Evolutionary conservation across 192 early-diverging fungal species (phyloP), one percentile per base, ranked within the genome.

Genomic region (Linnemannia elongata): DNA sequence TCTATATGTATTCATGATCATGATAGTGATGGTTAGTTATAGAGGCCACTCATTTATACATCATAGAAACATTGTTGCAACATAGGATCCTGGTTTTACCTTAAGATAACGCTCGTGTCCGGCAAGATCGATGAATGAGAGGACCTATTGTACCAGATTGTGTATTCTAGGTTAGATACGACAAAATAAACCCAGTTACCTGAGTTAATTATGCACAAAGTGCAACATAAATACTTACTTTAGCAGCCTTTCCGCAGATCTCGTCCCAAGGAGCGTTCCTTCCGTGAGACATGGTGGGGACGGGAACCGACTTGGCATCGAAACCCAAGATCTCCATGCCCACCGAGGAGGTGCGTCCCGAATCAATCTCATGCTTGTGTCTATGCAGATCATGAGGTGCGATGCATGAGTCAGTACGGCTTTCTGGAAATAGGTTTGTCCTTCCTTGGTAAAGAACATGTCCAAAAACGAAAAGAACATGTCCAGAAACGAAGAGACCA

Each of bases 21-120:
- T 1, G 13, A 22, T 27, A 68, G 4, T n/a, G 27, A 54, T 75
- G 30, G 52, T 75, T 8, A 55, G 5, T 39, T 9, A 71, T 15
- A 0, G 60, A 66, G 60, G 60, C 15, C n/a, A 35, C 18, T 52
- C 49, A 52, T 18, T 0, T 2, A 2, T n/a, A 41, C 22, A 35
- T 10, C 22, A 24, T 35, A 30, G 27, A 0, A 35, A 33, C 60
- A 0, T 24, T 2, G 6, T 7, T 0, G 22, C 38, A 71, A 41
- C 7, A 12, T 17, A 18, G 54, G n/a, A 6, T 35, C 54, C 1
- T 54, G 10, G 2, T 6, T 44, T 76, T 82, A 90, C 90, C 81
- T 98, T 98, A 38, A 98, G 90, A 78, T 98, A 98, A 81, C 96
- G 96, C 88, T 98, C 97, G 88, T 98, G 97, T 22, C 97, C 97